Conservation (phyloP, 768 basidiomycete genomes). For the Mycena galopus region DNA sequence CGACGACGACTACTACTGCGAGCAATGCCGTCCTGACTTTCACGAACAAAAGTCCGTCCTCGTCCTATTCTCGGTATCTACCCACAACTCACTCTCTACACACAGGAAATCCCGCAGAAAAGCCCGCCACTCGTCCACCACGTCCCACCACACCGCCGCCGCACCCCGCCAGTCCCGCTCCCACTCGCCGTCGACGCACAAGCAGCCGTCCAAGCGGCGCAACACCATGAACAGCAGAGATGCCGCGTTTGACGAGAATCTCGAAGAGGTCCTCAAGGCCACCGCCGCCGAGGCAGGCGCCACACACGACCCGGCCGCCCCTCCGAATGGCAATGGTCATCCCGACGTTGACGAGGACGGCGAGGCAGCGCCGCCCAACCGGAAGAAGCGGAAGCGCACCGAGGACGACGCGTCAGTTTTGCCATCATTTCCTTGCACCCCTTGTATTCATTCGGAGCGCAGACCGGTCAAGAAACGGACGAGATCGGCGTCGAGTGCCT, state of each 20-base stretch:
- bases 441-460: conserved; percentile 29
- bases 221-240: conserved; percentile 99
- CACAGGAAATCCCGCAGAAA: conserved; percentile 73
- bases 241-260: conserved; percentile 91
- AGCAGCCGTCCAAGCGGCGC: conserved; percentile 85
- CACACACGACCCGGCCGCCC: conserved; percentile 56
- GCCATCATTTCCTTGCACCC: conserved; percentile 4
- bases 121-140: conserved; percentile 73
- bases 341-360: conserved; percentile 63
- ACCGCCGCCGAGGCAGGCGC: conserved; percentile 80
- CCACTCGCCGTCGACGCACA: conserved; percentile 72
- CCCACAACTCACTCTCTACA: conserved; percentile 11
- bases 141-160: conserved; percentile 68
- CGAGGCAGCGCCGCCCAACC: conserved; percentile 55
- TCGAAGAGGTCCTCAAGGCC: conserved; percentile 81
- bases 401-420: conserved; percentile 78
- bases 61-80: background rate
- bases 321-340: conserved; percentile 50
- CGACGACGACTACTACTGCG: conserved; percentile 92
- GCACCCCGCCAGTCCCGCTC: conserved; percentile 78
- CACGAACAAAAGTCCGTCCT: conserved; percentile 81
- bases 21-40: conserved; percentile 89
- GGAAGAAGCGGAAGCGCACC: conserved; percentile 81
- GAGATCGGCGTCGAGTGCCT: conserved; percentile 79
- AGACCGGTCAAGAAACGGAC: conserved; percentile 78